Evolutionary conservation across 306 rosid species (phyloP).

Genomic region (Sindora glabra): DNA sequence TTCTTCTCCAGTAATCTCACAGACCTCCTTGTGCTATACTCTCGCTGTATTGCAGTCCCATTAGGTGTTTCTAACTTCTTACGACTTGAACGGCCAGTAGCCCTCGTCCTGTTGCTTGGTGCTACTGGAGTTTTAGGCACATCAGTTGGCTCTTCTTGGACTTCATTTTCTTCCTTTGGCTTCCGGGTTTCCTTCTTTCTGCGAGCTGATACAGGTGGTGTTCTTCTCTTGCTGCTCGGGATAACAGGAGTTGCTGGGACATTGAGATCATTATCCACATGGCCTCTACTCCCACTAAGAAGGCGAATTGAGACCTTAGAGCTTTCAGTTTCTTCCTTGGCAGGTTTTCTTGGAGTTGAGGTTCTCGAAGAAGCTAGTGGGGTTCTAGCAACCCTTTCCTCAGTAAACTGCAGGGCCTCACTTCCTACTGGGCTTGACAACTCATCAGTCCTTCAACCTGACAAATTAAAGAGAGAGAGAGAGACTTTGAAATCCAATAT

Average conservation of each 20-base stretch:
- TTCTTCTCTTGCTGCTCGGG: constrained; percentile 19
- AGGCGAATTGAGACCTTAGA: constrained; percentile 20
- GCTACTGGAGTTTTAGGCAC: constrained; percentile 44
- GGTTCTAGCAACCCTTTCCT: constrained; percentile 18
- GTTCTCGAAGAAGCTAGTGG: constrained; percentile 31
- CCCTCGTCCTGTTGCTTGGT: constrained; percentile 28
- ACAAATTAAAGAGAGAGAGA: neutral
- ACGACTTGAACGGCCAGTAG: constrained; percentile 21
- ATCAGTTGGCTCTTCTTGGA: constrained; percentile 15
- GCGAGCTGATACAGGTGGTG: constrained; percentile 18
- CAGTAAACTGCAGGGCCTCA: constrained; percentile 14
- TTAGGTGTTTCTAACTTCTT: constrained; percentile 12
- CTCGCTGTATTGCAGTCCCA: constrained; percentile 23
- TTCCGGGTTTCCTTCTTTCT: constrained; percentile 27
- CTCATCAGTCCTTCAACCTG: constrained; percentile 85
- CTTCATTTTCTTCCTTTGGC: constrained; percentile 7
- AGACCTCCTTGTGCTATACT: constrained; percentile 60
- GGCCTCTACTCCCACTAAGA: constrained; percentile 20
- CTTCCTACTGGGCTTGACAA: constrained; percentile 25
- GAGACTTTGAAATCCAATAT: neutral
- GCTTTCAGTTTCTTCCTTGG: constrained; percentile 26
- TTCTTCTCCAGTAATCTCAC: constrained; percentile 55
- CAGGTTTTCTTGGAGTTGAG: constrained; percentile 36
- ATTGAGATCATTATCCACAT: constrained; percentile 32
- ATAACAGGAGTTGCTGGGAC: constrained; percentile 20